Evolutionary conservation across 768 basidiomycete genomes (phyloP), one percentile per base, ranked within the genome.

Genomic region (Boletus barrowsii): DNA sequence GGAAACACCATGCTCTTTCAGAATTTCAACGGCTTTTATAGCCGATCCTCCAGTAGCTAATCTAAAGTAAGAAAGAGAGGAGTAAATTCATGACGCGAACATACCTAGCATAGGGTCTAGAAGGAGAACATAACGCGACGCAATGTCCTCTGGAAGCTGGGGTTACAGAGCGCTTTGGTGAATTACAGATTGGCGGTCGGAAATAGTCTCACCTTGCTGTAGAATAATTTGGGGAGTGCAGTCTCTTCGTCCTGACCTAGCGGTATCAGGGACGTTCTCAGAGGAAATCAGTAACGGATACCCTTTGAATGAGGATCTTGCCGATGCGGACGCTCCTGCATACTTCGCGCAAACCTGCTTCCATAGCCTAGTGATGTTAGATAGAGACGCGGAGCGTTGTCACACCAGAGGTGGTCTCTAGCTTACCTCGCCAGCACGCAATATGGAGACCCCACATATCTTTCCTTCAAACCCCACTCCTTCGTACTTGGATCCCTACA

Each of bases 41-140:
- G 95, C 96, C 5, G 95, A 98, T 42, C 97, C 97, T 24, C 97
- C 97, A 1, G 96, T 98, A 0, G 96, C 96, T 81, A 59, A 26
- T 37, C 22, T 20, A 41, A 13, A 26, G 32, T 20, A 30, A 50
- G 50, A 29, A 45, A 9, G 13, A 8, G 32, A 42, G n/a, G 2
- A 10, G 10, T 24, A 17, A 33, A 7, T 39, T 17, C 18, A 32
- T 41, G 18, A 35, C 8, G 17, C 3, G 13, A 36, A 61, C 86
- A 47, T 63, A 93, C 93, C 93, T 45, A 98, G 83, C 96, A 99
- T 99, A 0, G 96, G 96, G 69, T 99, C 96, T 20, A 99, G 82
- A 14, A 99, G 83, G 36, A 99, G 84, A 45, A 94, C 92, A 68
- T 96, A 98, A 43, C 97, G 86, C 33, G 79, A 76, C 1, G 90